Evolutionary conservation across 2,329 filamentous ascomycete species (phyloP), one percentile per base, ranked within the genome.

Genomic region (Fusarium sp.): DNA sequence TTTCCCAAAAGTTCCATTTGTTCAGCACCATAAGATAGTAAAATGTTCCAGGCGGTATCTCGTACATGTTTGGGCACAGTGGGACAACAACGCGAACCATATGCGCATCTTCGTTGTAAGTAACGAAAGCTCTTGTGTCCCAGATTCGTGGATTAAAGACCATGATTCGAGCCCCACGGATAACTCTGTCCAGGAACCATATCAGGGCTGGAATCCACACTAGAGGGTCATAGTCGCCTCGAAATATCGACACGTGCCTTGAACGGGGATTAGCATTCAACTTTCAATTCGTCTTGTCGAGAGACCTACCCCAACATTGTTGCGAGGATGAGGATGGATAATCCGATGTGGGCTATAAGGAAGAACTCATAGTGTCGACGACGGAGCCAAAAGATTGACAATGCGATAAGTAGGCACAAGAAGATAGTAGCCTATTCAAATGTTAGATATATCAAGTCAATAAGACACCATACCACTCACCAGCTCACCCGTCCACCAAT

Each of bases 371-470:
- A 90, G 20, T 81, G 79, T 8, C 78, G 79, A 15, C 82, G 80
- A 0, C 86, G 81, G 45, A 87, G 75, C 72, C 81, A 84, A 60
- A 84, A 85, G 3, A 85, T 73, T 0, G 87, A 88, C 15, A 83
- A 78, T 0, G 73, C 75, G 0, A 86, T 55, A 2, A 85, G 70
- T 0, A 81, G 65, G 41, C 80, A 82, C 82, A 84, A 83, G 46
- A 77, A 55, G 1, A 83, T 65, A 0, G 78, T 83, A 0, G 82
- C 82, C 78, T 82, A 13, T 1, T 3, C 3, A 2, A 14, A 0
- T 3, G 13, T 56, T 9, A 60, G 39, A 22, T 2, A 19, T 3
- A 6, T 3, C 1, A 4, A 3, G 3, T 2, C 2, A 7, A 0
- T 8, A 0, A 2, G 6, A 7, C 7, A 15, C 6, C 8, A 4